Conservation (phyloP, 768 basidiomycete genomes). For the Coprinopsis sp. region DNA sequence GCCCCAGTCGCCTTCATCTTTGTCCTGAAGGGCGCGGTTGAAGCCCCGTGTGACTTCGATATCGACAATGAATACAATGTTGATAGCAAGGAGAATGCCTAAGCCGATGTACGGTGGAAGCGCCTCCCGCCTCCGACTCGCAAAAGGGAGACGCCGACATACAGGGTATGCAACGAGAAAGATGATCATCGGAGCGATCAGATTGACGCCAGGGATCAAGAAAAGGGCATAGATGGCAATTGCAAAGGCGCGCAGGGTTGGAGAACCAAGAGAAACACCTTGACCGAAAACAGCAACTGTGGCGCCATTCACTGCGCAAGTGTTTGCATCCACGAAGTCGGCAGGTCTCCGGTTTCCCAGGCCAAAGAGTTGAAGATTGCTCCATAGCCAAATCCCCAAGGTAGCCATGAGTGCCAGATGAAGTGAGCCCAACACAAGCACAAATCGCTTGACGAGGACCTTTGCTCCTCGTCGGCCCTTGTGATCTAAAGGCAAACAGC, state of each 20-base stretch:
- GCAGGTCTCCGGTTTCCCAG: too few relatives aligned
- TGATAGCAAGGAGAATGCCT: constrained; percentile 2
- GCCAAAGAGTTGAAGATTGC: constrained; percentile 2
- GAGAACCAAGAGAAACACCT: not conserved
- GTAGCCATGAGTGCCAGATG: too few relatives aligned
- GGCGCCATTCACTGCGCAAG: not conserved
- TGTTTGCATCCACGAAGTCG: not conserved
- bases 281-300: constrained; percentile 1
- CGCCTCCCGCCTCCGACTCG: not conserved
- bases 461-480: not conserved
- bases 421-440: too few relatives aligned
- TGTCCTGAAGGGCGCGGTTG: not conserved
- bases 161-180: not conserved
- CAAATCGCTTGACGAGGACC: too few relatives aligned
- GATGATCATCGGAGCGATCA: not conserved
- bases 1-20: constrained; percentile 6
- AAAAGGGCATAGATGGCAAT: constrained; percentile 1
- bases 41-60: constrained; percentile 3
- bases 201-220: constrained; percentile 2
- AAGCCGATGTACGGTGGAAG: not conserved
- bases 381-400: too few relatives aligned
- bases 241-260: not conserved
- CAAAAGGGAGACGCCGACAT: not conserved
- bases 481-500: too few relatives aligned
- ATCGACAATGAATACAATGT: constrained; percentile 3